Evolutionary conservation across 352 stramenopile genomes (phyloP), one percentile per base, ranked within the genome.

Genomic region (Globisporangium recalcitrans): DNA sequence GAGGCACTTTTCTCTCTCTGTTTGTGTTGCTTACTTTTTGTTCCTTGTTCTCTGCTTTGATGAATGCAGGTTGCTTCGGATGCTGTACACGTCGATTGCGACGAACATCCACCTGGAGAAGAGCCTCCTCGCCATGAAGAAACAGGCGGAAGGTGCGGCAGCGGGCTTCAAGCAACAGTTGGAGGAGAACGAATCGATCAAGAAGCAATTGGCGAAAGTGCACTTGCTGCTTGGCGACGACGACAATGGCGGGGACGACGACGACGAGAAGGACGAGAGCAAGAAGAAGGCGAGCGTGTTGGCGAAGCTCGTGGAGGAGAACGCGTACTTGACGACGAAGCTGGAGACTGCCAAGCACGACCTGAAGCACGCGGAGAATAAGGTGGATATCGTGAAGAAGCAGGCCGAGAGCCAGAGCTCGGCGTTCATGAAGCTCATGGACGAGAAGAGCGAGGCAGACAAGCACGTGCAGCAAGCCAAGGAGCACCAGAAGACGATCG

Each of bases 381-480:
- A 80, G 52, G 63, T 92, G 9, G 73, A 73, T 1, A 63, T 55
- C 1, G 77, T 94, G 58, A 89, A 87, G 59, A 94, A 94, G 59
- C 82, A 92, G 63, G 79, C 85, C 1, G 82, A 92, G 52, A 70
- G 73, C 49, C 85, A 94, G 58, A 92, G 82, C 65, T 63, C 80
- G 4, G 83, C 81, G 19, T 94, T 86, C 65, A 88, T 87, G 80
- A 89, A 91, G 68, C 76, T 94, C 16, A 73, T 92, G 70, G 82
- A 94, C 62, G 85, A 92, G 63, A 90, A 89, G 71, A 72, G 54
- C 2, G 74, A 72, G 47, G 60, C 69, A 6, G 84, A 89, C 61
- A 84, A 86, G 67, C 69, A 85, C 38, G 63, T 70, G 9, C 70
- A 78, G 29, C 65, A 63, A 3, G 52, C 71, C 48, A 80, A 82